These are phyloP conservation scores for Trypanosomatidae sp. DNA, from an alignment of 208 protist genomes.

Conservation along the genomic window DNA sequence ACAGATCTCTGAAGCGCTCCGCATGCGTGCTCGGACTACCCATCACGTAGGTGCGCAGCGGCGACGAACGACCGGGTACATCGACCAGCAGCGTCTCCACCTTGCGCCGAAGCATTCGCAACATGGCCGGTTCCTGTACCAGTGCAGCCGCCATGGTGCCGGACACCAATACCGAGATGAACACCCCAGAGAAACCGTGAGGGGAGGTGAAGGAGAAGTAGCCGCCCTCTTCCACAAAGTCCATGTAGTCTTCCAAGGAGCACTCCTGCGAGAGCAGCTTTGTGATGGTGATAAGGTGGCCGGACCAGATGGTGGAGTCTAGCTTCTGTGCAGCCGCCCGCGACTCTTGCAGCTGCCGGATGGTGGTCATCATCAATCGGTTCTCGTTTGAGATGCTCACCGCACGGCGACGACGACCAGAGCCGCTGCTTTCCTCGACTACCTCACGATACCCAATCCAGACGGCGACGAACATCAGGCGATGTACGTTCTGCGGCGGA, in stretches of 20 bases:
- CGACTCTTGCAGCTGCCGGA: conserved; percentile 38
- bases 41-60: conserved; percentile 56
- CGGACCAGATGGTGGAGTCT: conserved; percentile 45
- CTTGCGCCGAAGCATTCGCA: conserved; percentile 55
- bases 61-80: conserved; percentile 34
- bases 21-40: conserved; percentile 47
- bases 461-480: conserved; percentile 48
- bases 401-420: conserved; percentile 40
- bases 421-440: conserved; percentile 38
- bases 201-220: conserved; percentile 30
- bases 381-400: conserved; percentile 50
- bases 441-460: conserved; percentile 60
- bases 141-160: conserved; percentile 25
- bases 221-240: conserved; percentile 47
- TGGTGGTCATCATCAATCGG: conserved; percentile 34
- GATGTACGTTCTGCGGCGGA: conserved; percentile 65
- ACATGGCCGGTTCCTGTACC: conserved; percentile 23
- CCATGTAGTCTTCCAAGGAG: conserved; percentile 64
- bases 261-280: conserved; percentile 57
- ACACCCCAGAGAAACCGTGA: conserved; percentile 37
- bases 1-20: conserved; percentile 83
- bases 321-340: conserved; percentile 31
- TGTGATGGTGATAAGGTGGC: conserved; percentile 61
- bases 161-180: conserved; percentile 35
- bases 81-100: conserved; percentile 59